These are phyloP conservation scores for Kodamaea sp. DNA, from an alignment of 1,139 yeast species.

Conservation along the genomic window DNA sequence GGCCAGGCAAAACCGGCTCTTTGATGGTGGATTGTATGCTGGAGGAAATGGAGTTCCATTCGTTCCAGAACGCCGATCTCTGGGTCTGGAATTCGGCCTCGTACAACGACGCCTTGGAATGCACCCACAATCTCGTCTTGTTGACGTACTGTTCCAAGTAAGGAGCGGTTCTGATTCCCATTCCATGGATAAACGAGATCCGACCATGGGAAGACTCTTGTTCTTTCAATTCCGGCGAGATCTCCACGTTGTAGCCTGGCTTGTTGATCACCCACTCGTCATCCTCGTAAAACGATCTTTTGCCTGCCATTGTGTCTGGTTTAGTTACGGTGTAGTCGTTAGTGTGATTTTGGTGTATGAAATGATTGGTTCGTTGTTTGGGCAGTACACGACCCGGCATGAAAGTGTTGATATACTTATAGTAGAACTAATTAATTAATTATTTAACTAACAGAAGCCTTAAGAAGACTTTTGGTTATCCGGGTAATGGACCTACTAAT, in stretches of 20 bases:
- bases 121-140: constrained; percentile 35
- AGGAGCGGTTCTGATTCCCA: constrained; percentile 52
- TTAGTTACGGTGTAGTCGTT: neutral
- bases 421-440: too few relatives aligned
- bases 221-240: constrained; percentile 34
- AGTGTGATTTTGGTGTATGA: neutral
- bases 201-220: constrained; percentile 45
- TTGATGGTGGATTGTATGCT: constrained; percentile 27
- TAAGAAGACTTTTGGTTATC: too few relatives aligned
- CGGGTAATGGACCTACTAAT: too few relatives aligned
- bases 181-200: constrained; percentile 50
- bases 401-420: too few relatives aligned
- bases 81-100: constrained; percentile 49
- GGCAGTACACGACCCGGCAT: neutral
- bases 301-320: constrained; percentile 6
- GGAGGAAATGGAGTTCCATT: constrained; percentile 28
- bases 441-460: too few relatives aligned
- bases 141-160: constrained; percentile 44
- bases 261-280: constrained; percentile 47
- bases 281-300: constrained; percentile 51
- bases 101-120: constrained; percentile 36
- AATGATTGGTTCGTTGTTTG: too few relatives aligned
- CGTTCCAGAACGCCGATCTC: constrained; percentile 46
- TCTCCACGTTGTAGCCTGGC: constrained; percentile 48
- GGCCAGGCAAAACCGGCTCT: constrained; percentile 55